Conservation (phyloP, 2,329 filamentous ascomycete genomes). For the Ophiostoma ips region DNA sequence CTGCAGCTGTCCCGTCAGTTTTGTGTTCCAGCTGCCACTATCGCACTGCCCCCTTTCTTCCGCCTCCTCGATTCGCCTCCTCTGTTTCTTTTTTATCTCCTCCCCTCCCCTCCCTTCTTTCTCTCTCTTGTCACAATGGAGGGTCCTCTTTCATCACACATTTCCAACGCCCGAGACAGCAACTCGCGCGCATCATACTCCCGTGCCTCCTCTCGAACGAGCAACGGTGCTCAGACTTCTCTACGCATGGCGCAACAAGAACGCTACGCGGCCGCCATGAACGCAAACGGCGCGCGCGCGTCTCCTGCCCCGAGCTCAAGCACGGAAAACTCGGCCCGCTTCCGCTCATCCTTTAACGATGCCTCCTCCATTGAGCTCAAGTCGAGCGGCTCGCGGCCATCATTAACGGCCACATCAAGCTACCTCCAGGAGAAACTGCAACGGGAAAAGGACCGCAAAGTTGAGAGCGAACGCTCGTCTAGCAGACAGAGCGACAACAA, state of each 20-base stretch:
- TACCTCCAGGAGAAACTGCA: slow-evolving; percentile 43
- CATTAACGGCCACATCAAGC: slow-evolving; percentile 28
- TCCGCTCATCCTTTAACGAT: slow-evolving; percentile 5
- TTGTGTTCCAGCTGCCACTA: neutral
- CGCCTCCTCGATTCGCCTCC: neutral
- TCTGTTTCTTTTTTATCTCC: neutral
- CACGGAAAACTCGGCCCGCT: slow-evolving; percentile 5
- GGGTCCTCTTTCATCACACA: slow-evolving; percentile 3
- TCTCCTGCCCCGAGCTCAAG: slow-evolving; percentile 7
- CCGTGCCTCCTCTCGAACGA: slow-evolving; percentile 8
- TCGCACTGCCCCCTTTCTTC: neutral
- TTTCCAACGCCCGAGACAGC: slow-evolving; percentile 5
- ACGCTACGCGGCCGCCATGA: neutral
- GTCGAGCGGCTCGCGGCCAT: slow-evolving; percentile 25
- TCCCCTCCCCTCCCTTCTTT: neutral
- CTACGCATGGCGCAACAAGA: neutral
- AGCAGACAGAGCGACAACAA: slow-evolving; percentile 24
- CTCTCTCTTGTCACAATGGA: slow-evolving; percentile 8
- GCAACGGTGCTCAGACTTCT: slow-evolving; percentile 1
- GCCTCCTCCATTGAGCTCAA: slow-evolving; percentile 26
- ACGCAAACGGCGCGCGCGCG: slow-evolving; percentile 1
- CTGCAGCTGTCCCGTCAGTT: neutral
- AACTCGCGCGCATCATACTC: slow-evolving; percentile 7
- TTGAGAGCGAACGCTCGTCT: slow-evolving; percentile 31
- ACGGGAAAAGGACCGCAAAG: slow-evolving; percentile 34